Base-by-base conservation (phyloP, 2,329 filamentous ascomycete species). In the Herpotrichia juniperi region DNA sequence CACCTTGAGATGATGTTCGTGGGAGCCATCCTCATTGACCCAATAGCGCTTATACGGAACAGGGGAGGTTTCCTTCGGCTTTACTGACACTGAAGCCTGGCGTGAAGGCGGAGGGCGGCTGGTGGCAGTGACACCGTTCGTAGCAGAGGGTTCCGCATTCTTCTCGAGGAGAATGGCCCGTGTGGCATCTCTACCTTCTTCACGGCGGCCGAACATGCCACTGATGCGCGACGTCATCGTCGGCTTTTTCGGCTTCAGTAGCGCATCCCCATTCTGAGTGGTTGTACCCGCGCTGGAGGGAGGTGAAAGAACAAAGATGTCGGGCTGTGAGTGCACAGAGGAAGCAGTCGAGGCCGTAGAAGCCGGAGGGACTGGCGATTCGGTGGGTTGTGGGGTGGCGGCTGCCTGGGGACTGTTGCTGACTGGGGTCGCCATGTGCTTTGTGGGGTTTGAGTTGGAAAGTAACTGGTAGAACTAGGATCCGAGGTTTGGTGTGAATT, bases 1-100 rank as follows among this genome's bases (percentile, higher is more conserved):
- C 56, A 90, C 93, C 77, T 91, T 94, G 58, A 99, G 85, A 64
- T 91, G 86, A 72, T 99, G 94, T 66, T 90, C 87, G 68, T 99
- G 94, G 30, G 86, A 83, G 58, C 90, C 90, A 57, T 88, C 83
- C 1, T 83, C 76, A 43, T 81, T 76, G 19, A 80, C 56, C 73
- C 85, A 85, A 69, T 87, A 89, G 31, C 85, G 74, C 59, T 62
- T 68, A 57, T 68, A 74, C 35, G 62, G 66, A 26, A 56, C 58
- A 40, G 56, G 54, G 37, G 52, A 31, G 34, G 49, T 55, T 4
- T 67, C 66, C 50, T 69, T 71, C 40, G 54, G 56, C 51, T 67
- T 68, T 64, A 64, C 31, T 9, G 44, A 8, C 4, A 67, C 53
- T 6, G 73, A 74, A 14, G 57, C 54, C 54, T 69, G 58, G 52